Base-by-base conservation (phyloP, 139 green algal genomes). In the Trebouxia sp. region DNA sequence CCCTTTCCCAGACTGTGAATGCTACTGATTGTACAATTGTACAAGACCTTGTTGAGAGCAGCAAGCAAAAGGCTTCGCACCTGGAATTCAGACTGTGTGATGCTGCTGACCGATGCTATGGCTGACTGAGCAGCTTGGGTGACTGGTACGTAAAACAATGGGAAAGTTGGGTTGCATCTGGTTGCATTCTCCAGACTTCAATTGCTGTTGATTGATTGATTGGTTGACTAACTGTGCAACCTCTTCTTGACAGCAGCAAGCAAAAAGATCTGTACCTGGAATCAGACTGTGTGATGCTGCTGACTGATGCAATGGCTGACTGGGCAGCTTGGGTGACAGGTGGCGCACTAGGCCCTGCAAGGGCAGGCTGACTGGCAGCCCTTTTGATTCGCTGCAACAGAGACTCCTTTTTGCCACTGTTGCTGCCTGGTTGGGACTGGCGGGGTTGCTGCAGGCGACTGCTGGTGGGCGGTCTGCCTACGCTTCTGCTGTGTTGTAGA, bases 361-460 rank as follows among this genome's bases (percentile, higher is more conserved):
- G 82, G 1, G 83, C 85, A 1, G 90, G 87, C 80, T 92, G 89
- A 75, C 81, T 92, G 24, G 89, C 87, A 28, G 81, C 90, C 5
- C 81, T 76, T 41, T 90, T 89, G n/a, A 93, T 82, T 58, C 85
- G 83, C 1, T 89, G 42, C 28, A 92, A 78, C 14, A 91, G 24
- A 11, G 47, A 82, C 9, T 84, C 58, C 32, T 79, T 53, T 39
- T 22, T 48, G 51, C 20, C 65, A 56, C 78, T 65, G 62, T 55
- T 56, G 47, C 14, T 5, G 65, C 39, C 53, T 35, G 48, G 51
- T 76, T 53, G 65, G 45, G 72, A 45, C 72, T 72, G 32, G 26
- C 15, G 42, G 32, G 67, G n/a, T 37, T 39, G 84, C 74, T 20
- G 41, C 50, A 28, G 75, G n/a, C 69, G 69, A 37, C 24, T 24